Base-by-base conservation (phyloP, 1,284 basidiomycete genomes). In the Schizopora paradoxa region DNA sequence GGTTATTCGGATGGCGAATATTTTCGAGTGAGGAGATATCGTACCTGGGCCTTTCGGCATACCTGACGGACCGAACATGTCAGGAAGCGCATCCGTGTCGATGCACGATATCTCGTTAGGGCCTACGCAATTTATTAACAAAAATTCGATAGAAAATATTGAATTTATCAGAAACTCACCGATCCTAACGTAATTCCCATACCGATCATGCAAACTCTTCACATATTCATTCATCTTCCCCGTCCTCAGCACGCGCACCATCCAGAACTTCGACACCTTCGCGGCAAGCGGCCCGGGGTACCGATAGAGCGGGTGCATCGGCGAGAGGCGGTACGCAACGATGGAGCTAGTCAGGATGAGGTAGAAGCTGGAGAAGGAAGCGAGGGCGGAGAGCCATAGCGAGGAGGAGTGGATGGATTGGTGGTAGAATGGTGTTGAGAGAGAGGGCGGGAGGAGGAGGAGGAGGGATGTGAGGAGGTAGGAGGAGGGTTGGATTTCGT, bases 51-150 rank as follows among this genome's bases (percentile, higher is more conserved):
- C 64, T 45, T 63, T 64, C 6, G 62, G 63, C 54, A 65, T 58
- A 27, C 62, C 61, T 43, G 54, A 50, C 3, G 49, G 43, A 33
- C 64, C 64, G 46, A 64, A 50, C 34, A 66, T 52, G 2, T 56
- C 56, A 3, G 44, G 45, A 27, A 66, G 55, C n/a, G 57, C 59
- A 18, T 60, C 57, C 3, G 57, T 57, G 23, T 61, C 55, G 32
- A 53, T 52, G 43, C 66, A 56, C 0, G 65, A 66, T 8, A 66
- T 51, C 36, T 65, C 63, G 43, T 66, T 66, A n/a, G 65, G 65
- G 16, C 63, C 65, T 65, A 35, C 25, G 10, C 19, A 11, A n/a
- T 25, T 22, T 10, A 29, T 18, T n/a, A 26, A 6, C 5, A 7
- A 13, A 6, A 16, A 11, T 14, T 8, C 2, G 13, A 41, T 10